These are phyloP conservation scores for Ilex paraguariensis DNA, from an alignment of 305 asterid species.

Conservation along the genomic window DNA sequence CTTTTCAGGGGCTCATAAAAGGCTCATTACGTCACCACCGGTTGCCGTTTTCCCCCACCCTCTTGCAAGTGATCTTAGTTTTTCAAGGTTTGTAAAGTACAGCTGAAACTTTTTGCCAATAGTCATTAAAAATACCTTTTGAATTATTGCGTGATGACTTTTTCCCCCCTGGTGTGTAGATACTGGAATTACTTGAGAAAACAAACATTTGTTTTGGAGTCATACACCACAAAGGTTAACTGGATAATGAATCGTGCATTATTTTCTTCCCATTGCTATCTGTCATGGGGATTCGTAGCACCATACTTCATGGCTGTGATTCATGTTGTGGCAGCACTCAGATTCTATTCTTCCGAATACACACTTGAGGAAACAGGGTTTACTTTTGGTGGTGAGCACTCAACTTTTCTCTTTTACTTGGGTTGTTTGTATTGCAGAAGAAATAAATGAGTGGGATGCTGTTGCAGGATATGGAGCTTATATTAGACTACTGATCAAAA, in stretches of 20 bases:
- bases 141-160: slow-evolving; percentile 1
- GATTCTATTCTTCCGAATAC: slow-evolving; percentile 50
- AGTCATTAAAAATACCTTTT: not conserved
- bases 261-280: slow-evolving; percentile 81
- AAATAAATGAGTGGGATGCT: not conserved
- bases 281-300: slow-evolving; percentile 91
- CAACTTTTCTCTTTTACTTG: slow-evolving; percentile 7
- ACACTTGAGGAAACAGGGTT: slow-evolving; percentile 50
- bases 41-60: slow-evolving; percentile 99
- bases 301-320: slow-evolving; percentile 76
- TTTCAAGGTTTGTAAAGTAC: slow-evolving; percentile 64
- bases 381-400: slow-evolving; percentile 59
- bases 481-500: too few species aligned
- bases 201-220: slow-evolving; percentile 96
- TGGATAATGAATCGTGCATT: slow-evolving; percentile 95
- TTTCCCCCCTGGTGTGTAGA: slow-evolving; percentile 35
- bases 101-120: slow-evolving; percentile 11
- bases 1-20: slow-evolving; percentile 80
- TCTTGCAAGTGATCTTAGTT: slow-evolving; percentile 93
- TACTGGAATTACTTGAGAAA: slow-evolving; percentile 98
- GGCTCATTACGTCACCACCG: slow-evolving; percentile 94
- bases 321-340: slow-evolving; percentile 73
- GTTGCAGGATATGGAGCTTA: too few species aligned
- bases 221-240: slow-evolving; percentile 76
- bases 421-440: slow-evolving; percentile 5